Percentiles rank a stretch among this genome's conserved stretches.
These are phyloP conservation scores for Salix exigua DNA, from an alignment of 345 rosid species.

Conservation along the genomic window DNA sequence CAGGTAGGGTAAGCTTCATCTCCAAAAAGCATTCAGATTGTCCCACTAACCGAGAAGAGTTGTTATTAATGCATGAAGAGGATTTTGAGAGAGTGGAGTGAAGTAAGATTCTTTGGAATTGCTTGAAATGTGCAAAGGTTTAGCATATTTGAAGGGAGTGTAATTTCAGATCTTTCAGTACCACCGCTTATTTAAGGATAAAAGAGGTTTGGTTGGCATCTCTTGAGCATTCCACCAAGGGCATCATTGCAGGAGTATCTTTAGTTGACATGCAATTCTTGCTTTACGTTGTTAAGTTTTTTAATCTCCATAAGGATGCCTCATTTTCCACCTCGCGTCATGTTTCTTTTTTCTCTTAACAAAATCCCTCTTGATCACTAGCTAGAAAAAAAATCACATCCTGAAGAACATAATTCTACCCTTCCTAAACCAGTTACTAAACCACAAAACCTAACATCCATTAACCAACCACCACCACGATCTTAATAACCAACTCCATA, in stretches of 20 bases:
- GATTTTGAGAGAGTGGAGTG: neutral
- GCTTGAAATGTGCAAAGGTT: neutral
- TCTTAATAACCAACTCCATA: neutral
- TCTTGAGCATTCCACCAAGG: neutral
- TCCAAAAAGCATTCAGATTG: neutral
- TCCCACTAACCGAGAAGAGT: neutral
- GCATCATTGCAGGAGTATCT: neutral
- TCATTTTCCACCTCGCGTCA: neutral
- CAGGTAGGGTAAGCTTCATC: neutral
- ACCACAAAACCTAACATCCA: neutral
- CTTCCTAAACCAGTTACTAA: neutral
- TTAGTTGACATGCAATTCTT: neutral
- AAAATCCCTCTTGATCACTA: neutral
- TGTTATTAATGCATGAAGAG: neutral
- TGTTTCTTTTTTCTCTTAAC: neutral
- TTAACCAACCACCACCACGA: too few species aligned
- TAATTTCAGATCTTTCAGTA: neutral
- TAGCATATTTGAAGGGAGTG: neutral
- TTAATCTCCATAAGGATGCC: neutral
- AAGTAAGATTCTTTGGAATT: neutral
- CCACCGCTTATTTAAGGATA: neutral
- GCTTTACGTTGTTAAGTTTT: neutral
- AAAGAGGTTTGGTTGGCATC: neutral
- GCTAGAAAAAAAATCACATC: neutral
- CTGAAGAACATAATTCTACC: neutral